These are phyloP conservation scores for Boletus tylopilopsis DNA, from an alignment of 768 basidiomycete genomes.

Conservation along the genomic window DNA sequence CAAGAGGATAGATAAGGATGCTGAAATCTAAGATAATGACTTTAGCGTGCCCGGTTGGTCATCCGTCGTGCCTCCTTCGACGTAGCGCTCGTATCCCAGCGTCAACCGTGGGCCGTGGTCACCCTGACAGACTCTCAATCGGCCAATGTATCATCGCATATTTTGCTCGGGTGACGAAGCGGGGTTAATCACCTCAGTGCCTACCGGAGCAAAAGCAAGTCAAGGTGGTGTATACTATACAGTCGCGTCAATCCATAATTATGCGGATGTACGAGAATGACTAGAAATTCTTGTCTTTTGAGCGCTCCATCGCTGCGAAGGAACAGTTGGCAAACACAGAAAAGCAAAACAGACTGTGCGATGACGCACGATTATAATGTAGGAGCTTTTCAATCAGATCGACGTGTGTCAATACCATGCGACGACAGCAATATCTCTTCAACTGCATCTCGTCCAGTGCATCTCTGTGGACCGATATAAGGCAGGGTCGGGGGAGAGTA, in stretches of 20 bases:
- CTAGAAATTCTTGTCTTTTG: constrained; percentile 27
- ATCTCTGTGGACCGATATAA: constrained; percentile 48
- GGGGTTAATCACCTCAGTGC: too few relatives aligned
- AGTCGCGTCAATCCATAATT: not conserved
- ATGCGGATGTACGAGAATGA: not conserved
- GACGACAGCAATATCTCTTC: constrained; percentile 92
- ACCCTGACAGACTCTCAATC: too few relatives aligned
- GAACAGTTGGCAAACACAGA: not conserved
- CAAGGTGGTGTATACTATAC: too few relatives aligned
- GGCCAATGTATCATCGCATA: too few relatives aligned
- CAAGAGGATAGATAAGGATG: too few relatives aligned
- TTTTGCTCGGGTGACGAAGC: too few relatives aligned
- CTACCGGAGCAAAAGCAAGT: too few relatives aligned
- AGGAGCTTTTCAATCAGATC: constrained; percentile 96
- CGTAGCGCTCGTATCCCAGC: too few relatives aligned
- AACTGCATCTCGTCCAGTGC: constrained; percentile 86
- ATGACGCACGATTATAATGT: constrained; percentile 81
- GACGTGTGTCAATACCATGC: constrained; percentile 97
- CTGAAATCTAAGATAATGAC: too few relatives aligned
- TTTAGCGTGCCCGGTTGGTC: too few relatives aligned
- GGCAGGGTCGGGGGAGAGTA: not conserved
- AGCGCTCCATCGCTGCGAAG: constrained; percentile 31
- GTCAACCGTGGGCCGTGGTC: too few relatives aligned
- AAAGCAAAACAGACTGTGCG: constrained; percentile 28
- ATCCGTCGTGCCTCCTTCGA: too few relatives aligned